Percentiles rank a stretch among this genome's conserved stretches.
Conservation (phyloP, 2,329 filamentous ascomycete species). For the Epichloe coenophiala region DNA sequence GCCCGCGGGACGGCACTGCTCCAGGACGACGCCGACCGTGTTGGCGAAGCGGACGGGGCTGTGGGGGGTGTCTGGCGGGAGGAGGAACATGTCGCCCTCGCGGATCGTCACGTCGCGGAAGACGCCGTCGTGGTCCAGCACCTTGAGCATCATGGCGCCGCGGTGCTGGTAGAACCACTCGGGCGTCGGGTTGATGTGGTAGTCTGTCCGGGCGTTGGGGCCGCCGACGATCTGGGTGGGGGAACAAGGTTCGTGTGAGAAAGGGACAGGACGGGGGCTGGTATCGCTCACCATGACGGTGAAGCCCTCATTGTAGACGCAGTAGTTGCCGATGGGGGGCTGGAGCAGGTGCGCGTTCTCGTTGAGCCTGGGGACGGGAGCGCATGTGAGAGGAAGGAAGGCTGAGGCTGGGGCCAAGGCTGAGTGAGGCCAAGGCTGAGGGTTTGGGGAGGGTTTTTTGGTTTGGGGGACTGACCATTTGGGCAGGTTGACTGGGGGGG, state of each 20-base stretch:
- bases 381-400: neutral
- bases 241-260: no score
- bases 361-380: constrained; percentile 52
- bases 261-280: neutral
- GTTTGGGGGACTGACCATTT: constrained; percentile 33
- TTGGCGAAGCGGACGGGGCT: constrained; percentile 88
- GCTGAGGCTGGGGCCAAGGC: constrained; percentile 47
- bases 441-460: no score
- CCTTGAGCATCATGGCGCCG: constrained; percentile 86
- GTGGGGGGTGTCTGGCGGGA: constrained; percentile 90
- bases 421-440: no score
- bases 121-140: constrained; percentile 51
- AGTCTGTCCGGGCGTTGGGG: constrained; percentile 91
- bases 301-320: constrained; percentile 75
- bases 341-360: constrained; percentile 85
- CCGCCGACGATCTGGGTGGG: constrained; percentile 81
- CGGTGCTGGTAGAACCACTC: constrained; percentile 98
- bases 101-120: constrained; percentile 82
- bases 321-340: constrained; percentile 95
- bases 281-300: constrained; percentile 55
- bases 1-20: constrained; percentile 61
- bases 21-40: constrained; percentile 87
- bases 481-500: constrained; percentile 39
- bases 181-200: constrained; percentile 92
- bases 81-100: constrained; percentile 86